Evolutionary conservation across 164 flowering plant genomes (phyloP).

Genomic region (Macadamia tetraphylla): DNA sequence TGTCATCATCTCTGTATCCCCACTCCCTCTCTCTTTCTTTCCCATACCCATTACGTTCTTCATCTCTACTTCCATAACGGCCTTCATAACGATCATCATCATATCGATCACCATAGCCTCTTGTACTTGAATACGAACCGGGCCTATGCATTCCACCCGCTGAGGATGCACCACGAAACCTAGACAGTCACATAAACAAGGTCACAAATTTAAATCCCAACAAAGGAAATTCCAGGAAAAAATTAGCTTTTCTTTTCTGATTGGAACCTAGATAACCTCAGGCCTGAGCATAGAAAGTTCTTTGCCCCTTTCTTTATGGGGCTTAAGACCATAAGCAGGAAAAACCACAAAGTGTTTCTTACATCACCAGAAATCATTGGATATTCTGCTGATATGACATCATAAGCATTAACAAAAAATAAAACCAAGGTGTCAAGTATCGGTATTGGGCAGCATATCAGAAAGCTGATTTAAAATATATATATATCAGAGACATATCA

Average conservation of each 20-base stretch:
- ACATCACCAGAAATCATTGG: not conserved
- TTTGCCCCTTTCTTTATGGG: no score
- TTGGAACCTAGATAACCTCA: no score
- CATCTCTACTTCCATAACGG: slow-evolving; percentile 53
- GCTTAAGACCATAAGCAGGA: no score
- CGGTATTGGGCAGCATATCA: no score
- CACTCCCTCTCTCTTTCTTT: slow-evolving; percentile 49
- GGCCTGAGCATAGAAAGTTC: no score
- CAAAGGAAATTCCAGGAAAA: not conserved
- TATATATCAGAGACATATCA: no score
- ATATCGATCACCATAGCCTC: slow-evolving; percentile 58
- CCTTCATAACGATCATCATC: slow-evolving; percentile 63
- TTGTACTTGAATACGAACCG: slow-evolving; percentile 39
- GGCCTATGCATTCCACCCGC: slow-evolving; percentile 80
- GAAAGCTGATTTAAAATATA: no score
- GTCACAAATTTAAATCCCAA: not conserved
- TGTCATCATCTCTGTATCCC: slow-evolving; percentile 69
- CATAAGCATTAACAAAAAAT: not conserved
- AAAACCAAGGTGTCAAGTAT: no score
- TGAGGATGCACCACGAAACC: slow-evolving; percentile 55
- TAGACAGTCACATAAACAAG: slow-evolving; percentile 14
- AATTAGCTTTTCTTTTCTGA: not conserved
- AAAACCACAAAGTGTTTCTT: not conserved
- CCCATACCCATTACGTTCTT: slow-evolving; percentile 68
- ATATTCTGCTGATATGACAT: not conserved